Evolutionary conservation across 768 basidiomycete genomes (phyloP).

Genomic region (Tremella mesenterica): DNA sequence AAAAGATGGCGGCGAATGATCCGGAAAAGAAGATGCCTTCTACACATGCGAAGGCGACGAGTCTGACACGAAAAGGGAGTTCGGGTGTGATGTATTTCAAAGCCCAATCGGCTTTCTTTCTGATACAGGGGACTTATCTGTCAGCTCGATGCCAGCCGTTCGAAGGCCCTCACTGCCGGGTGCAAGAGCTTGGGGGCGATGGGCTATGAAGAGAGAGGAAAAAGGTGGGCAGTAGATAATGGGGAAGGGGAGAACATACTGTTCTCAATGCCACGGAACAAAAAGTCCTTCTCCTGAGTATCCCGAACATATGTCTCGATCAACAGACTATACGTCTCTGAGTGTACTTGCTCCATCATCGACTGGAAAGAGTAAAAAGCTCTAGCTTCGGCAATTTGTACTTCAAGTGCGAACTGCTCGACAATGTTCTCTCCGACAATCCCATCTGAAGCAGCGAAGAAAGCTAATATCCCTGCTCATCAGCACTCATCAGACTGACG

Average conservation of each 20-base stretch:
- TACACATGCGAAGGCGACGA: conserved; percentile 44
- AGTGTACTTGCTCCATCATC: conserved; percentile 46
- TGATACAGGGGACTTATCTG: conserved; percentile 36
- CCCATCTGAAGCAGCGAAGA: conserved; percentile 72
- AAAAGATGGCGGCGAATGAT: conserved; percentile 45
- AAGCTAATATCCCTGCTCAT: conserved; percentile 54
- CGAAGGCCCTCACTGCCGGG: no score
- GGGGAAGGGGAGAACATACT: conserved; percentile 32
- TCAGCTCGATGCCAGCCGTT: conserved; percentile 9
- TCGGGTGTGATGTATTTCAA: conserved; percentile 41
- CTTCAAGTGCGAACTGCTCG: conserved; percentile 41
- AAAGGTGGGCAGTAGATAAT: not conserved
- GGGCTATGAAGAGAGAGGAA: no score
- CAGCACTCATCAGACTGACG: not conserved
- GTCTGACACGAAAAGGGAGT: conserved; percentile 33
- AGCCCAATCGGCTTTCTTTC: conserved; percentile 45
- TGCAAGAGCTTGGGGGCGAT: no score
- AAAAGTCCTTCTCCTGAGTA: conserved; percentile 38
- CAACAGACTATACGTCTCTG: conserved; percentile 44
- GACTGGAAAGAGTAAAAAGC: conserved; percentile 44
- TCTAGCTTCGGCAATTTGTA: conserved; percentile 43
- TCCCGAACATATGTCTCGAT: conserved; percentile 45
- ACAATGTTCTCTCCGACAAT: conserved; percentile 44
- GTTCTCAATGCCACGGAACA: conserved; percentile 43
- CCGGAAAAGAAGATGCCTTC: conserved; percentile 46